Evolutionary conservation across 1,284 basidiomycete species (phyloP).

Genomic region (Mycena citricolor): DNA sequence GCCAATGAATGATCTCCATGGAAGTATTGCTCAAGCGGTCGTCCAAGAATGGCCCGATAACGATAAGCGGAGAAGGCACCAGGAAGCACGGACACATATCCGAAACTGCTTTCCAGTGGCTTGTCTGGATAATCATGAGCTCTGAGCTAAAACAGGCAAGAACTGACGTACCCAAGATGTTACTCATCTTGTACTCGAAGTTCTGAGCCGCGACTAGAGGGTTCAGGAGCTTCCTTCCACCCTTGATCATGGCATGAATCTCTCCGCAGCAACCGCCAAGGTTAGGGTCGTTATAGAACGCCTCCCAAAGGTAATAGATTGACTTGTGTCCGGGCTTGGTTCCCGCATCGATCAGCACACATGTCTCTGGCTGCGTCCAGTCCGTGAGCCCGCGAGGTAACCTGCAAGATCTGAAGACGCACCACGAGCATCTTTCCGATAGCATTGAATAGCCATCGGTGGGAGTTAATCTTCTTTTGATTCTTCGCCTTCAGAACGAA

Average conservation of each 20-base stretch:
- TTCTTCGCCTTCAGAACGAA: slow-evolving; percentile 96
- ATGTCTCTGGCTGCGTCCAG: slow-evolving; percentile 75
- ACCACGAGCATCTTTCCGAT: slow-evolving; percentile 83
- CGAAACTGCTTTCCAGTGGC: slow-evolving; percentile 92
- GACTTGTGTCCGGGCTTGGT: slow-evolving; percentile 97
- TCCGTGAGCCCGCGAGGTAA: too few relatives aligned
- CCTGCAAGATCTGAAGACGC: slow-evolving; percentile 17
- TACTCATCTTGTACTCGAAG: slow-evolving; percentile 99
- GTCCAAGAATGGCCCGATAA: slow-evolving; percentile 87
- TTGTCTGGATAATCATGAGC: slow-evolving; percentile 56
- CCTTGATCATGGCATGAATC: slow-evolving; percentile 93
- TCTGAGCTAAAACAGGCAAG: not conserved
- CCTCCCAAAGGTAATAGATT: slow-evolving; percentile 97
- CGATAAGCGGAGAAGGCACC: slow-evolving; percentile 97
- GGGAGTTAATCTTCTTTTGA: slow-evolving; percentile 96
- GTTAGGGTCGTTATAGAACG: slow-evolving; percentile 72
- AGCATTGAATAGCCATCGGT: slow-evolving; percentile 98
- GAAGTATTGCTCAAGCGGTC: slow-evolving; percentile 96
- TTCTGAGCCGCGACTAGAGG: slow-evolving; percentile 95
- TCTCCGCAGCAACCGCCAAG: slow-evolving; percentile 66
- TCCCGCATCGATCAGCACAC: slow-evolving; percentile 90
- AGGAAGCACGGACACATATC: slow-evolving; percentile 93
- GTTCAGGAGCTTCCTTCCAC: slow-evolving; percentile 89
- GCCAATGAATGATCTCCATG: slow-evolving; percentile 96
- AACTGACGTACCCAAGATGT: slow-evolving; percentile 73